These are phyloP conservation scores for Neofusicoccum umdonicola DNA, from an alignment of 2,329 filamentous ascomycete genomes.

Conservation along the genomic window DNA sequence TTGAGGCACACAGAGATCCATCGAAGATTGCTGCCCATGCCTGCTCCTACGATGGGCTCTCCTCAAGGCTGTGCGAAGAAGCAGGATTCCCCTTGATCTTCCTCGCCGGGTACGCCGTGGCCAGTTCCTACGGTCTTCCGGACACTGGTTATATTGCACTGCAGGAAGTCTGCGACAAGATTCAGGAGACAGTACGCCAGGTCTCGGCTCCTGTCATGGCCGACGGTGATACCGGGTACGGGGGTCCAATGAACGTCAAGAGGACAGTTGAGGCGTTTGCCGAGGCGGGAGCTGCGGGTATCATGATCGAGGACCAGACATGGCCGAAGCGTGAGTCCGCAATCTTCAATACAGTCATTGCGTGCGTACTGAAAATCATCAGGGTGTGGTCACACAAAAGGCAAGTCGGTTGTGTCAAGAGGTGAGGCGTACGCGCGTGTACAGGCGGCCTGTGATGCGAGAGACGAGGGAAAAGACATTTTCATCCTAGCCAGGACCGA, in stretches of 20 bases:
- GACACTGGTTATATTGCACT: slow-evolving; percentile 53
- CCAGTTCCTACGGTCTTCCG: slow-evolving; percentile 43
- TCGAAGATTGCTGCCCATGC: slow-evolving; percentile 45
- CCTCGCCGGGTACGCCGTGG: slow-evolving; percentile 43
- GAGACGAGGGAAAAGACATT: slow-evolving; percentile 47
- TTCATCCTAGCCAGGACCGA: slow-evolving; percentile 49
- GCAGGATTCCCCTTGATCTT: slow-evolving; percentile 49
- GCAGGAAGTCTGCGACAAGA: slow-evolving; percentile 46
- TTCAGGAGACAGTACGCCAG: slow-evolving; percentile 43
- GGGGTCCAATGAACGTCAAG: slow-evolving; percentile 48
- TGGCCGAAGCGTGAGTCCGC: slow-evolving; percentile 46
- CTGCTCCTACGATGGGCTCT: slow-evolving; percentile 46
- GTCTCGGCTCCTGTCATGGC: slow-evolving; percentile 44
- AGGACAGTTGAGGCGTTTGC: slow-evolving; percentile 47
- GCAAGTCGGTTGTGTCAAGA: slow-evolving; percentile 46
- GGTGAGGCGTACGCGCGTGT: slow-evolving; percentile 48
- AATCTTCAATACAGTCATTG: background rate
- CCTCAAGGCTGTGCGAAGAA: slow-evolving; percentile 45
- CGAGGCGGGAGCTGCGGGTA: slow-evolving; percentile 36
- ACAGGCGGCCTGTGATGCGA: slow-evolving; percentile 47
- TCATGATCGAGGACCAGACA: slow-evolving; percentile 50
- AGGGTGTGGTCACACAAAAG: slow-evolving; percentile 49
- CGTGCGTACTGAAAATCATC: background rate
- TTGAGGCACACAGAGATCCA: slow-evolving; percentile 40
- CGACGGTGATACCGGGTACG: slow-evolving; percentile 51